Conservation (phyloP, 805 yeast species). For the Priceomyces carsonii region DNA sequence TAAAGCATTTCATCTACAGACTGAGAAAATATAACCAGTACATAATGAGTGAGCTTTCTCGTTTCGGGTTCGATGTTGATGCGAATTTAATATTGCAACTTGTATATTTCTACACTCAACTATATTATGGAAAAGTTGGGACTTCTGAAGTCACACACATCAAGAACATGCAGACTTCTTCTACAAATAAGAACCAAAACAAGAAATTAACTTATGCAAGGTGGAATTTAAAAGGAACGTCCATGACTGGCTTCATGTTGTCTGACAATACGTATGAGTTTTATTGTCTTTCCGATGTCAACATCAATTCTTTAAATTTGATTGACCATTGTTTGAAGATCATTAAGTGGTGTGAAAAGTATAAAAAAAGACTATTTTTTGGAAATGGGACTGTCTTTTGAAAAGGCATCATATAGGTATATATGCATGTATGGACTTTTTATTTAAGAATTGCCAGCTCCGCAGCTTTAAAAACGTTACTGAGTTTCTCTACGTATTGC, state of each 20-base stretch:
- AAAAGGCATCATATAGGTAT: too few species aligned
- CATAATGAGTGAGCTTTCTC: constrained; percentile 42
- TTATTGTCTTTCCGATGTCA: constrained; percentile 42
- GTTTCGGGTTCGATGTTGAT: constrained; percentile 19
- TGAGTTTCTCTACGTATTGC: constrained; percentile 57
- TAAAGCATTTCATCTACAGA: constrained; percentile 82
- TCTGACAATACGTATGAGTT: constrained; percentile 34
- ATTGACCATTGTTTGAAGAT: constrained; percentile 63
- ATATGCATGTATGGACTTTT: constrained; percentile 6
- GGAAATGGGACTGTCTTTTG: constrained; percentile 69
- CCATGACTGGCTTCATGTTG: constrained; percentile 38
- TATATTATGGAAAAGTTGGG: constrained; percentile 25
- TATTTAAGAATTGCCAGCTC: constrained; percentile 50
- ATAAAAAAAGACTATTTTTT: constrained; percentile 70
- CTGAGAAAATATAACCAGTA: constrained; percentile 68
- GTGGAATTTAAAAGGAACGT: constrained; percentile 30
- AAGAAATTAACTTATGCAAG: constrained; percentile 48
- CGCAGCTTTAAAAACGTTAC: constrained; percentile 53
- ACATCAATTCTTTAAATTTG: constrained; percentile 55
- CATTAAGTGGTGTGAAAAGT: constrained; percentile 73
- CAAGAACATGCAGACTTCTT: constrained; percentile 10
- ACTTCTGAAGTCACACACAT: constrained; percentile 14
- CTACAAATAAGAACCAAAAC: constrained; percentile 26
- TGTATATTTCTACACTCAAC: constrained; percentile 32
- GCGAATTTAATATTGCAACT: constrained; percentile 36